phyloP scores from a whole-genome alignment of 371 early-diverging fungal genomes.

The Phascolomyces articulosus region DNA sequence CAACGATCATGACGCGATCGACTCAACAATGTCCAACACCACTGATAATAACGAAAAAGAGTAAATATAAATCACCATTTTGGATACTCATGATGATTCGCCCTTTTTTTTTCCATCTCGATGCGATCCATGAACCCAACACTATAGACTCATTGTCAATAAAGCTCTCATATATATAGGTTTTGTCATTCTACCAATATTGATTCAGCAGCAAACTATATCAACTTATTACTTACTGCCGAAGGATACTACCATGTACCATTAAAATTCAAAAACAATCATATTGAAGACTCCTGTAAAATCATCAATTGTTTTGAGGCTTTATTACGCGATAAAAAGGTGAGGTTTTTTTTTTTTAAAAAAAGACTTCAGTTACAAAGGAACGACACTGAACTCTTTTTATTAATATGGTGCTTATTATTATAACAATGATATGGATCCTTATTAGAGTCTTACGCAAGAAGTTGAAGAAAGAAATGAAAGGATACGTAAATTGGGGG shows the following conservation, averaged over 20 bases:
- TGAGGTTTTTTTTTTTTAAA: constrained; percentile 11
- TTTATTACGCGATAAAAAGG: constrained; percentile 42
- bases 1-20: background rate
- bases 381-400: too few species aligned
- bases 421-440: background rate
- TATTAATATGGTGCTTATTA: too few species aligned
- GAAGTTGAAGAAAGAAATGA: constrained; percentile 9
- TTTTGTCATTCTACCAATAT: constrained; percentile 22
- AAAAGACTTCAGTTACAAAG: too few species aligned
- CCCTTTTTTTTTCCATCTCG: too few species aligned
- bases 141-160: too few species aligned
- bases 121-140: too few species aligned
- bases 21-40: background rate
- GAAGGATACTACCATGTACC: constrained; percentile 49
- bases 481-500: constrained; percentile 11
- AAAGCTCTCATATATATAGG: too few species aligned
- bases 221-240: constrained; percentile 42
- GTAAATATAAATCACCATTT: too few species aligned
- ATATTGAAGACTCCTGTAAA: constrained; percentile 34
- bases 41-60: background rate
- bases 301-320: constrained; percentile 41
- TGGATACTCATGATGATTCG: too few species aligned
- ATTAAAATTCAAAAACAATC: constrained; percentile 31
- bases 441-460: constrained; percentile 3
- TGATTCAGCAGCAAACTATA: constrained; percentile 33